Evolutionary conservation across 768 basidiomycete genomes (phyloP).

Genomic region (Strobilomyces dryophilus): DNA sequence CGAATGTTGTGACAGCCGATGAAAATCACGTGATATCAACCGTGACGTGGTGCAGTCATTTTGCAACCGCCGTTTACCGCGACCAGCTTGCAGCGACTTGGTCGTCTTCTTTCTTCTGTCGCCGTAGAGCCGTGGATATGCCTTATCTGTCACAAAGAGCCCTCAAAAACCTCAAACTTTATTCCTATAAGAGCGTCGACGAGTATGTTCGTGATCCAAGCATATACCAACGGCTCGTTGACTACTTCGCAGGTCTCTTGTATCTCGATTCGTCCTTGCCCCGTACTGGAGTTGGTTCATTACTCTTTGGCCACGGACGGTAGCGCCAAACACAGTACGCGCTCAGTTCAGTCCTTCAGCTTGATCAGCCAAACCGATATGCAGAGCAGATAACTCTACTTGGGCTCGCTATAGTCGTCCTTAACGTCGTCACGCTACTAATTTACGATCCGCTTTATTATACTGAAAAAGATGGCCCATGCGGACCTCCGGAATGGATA

Average conservation of each 20-base stretch:
- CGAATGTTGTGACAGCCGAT: too few relatives aligned
- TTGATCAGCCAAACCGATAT: not conserved
- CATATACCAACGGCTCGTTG: not conserved
- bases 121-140: slow-evolving; percentile 40
- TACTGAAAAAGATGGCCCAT: slow-evolving; percentile 57
- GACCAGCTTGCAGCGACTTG: not conserved
- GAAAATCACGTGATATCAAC: too few relatives aligned
- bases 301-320: slow-evolving; percentile 74
- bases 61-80: not conserved
- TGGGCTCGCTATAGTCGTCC: slow-evolving; percentile 73
- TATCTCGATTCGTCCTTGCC: slow-evolving; percentile 72
- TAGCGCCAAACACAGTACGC: slow-evolving; percentile 88
- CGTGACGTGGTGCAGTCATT: too few relatives aligned
- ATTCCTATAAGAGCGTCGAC: slow-evolving; percentile 78
- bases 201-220: slow-evolving; percentile 43
- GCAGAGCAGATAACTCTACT: slow-evolving; percentile 77
- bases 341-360: not conserved
- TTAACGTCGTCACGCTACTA: slow-evolving; percentile 81
- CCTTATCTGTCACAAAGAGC: slow-evolving; percentile 61
- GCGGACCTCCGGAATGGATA: slow-evolving; percentile 75
- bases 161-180: slow-evolving; percentile 72
- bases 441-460: slow-evolving; percentile 81
- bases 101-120: not conserved
- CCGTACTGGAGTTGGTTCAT: slow-evolving; percentile 94
- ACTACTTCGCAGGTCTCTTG: slow-evolving; percentile 51